These are phyloP conservation scores for Chrysochromulina tobinii DNA, from an alignment of 78 protist genomes.

Conservation along the genomic window DNA sequence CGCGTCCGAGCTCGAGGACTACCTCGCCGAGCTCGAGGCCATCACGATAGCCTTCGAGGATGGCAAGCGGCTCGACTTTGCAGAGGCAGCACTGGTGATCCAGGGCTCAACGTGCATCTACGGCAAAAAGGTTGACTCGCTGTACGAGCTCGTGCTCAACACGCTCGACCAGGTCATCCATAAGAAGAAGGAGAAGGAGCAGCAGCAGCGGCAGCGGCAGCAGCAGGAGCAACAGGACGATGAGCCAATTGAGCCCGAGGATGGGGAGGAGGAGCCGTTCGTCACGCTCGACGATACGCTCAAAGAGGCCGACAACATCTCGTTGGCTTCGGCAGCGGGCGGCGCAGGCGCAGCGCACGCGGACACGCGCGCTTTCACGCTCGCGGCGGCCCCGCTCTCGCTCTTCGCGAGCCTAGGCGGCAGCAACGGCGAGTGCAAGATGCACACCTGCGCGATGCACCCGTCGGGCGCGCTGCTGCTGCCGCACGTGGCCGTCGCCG, in stretches of 20 bases:
- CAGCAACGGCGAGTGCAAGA: background rate
- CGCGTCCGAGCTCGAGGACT: slow-evolving; percentile 84
- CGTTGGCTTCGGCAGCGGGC: background rate
- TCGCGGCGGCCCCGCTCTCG: slow-evolving; percentile 7
- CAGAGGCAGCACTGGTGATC: slow-evolving; percentile 91
- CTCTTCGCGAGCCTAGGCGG: too few species aligned
- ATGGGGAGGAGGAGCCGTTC: background rate
- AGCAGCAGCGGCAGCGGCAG: background rate
- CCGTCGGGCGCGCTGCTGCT: slow-evolving; percentile 2
- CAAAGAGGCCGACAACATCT: slow-evolving; percentile 12
- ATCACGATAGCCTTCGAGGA: slow-evolving; percentile 67
- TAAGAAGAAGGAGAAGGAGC: slow-evolving; percentile 17
- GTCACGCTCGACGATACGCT: slow-evolving; percentile 35
- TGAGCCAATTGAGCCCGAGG: background rate
- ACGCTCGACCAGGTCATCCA: slow-evolving; percentile 64
- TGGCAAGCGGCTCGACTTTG: slow-evolving; percentile 75
- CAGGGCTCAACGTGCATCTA: slow-evolving; percentile 89
- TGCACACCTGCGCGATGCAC: background rate
- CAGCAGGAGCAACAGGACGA: background rate
- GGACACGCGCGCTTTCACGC: background rate
- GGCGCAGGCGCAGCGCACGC: too few species aligned
- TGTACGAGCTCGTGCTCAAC: slow-evolving; percentile 72
- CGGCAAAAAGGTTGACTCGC: slow-evolving; percentile 85
- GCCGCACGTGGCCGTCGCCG: background rate
- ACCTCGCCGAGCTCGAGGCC: slow-evolving; percentile 67